These are phyloP conservation scores for Cyclospora cayetanensis DNA, from an alignment of 169 alveolate species.

Conservation along the genomic window DNA sequence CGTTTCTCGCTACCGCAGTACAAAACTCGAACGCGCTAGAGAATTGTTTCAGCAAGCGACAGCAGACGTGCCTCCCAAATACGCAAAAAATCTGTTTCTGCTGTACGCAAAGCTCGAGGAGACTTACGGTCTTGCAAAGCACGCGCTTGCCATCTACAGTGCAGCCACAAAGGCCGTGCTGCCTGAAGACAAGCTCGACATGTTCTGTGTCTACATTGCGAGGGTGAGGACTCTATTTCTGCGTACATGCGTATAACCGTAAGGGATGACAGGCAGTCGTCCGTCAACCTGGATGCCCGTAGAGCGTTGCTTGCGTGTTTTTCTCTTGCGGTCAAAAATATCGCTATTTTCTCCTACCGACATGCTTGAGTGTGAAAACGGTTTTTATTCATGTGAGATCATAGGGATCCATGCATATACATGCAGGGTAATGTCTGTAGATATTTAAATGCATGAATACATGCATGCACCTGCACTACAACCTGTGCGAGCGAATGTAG, in stretches of 20 bases:
- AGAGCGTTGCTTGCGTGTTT: too few species aligned
- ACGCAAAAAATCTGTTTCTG: slow-evolving; percentile 77
- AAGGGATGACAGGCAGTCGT: too few species aligned
- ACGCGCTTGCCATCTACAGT: slow-evolving; percentile 89
- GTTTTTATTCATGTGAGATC: too few species aligned
- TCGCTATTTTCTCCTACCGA: too few species aligned
- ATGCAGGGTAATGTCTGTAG: background rate
- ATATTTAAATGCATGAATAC: background rate
- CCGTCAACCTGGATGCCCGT: too few species aligned
- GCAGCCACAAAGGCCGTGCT: slow-evolving; percentile 79
- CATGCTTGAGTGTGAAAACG: too few species aligned
- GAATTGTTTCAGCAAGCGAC: slow-evolving; percentile 90
- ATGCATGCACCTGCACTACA: too few species aligned
- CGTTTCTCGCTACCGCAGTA: slow-evolving; percentile 86
- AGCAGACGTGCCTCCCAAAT: slow-evolving; percentile 82
- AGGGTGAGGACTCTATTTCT: slow-evolving; percentile 62
- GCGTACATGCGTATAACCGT: background rate
- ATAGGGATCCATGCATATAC: background rate
- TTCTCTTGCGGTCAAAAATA: too few species aligned
- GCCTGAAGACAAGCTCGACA: slow-evolving; percentile 82
- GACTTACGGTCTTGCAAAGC: slow-evolving; percentile 91
- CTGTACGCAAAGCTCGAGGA: slow-evolving; percentile 94
- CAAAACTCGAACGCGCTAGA: slow-evolving; percentile 93
- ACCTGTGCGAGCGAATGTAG: too few species aligned
- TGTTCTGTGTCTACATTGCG: slow-evolving; percentile 88